A percentile compares a stretch with the other conserved stretches of the same genome.
Evolutionary conservation across 495 filamentous ascomycete species (phyloP).

Genomic region (Stereocaulon alpinum): DNA sequence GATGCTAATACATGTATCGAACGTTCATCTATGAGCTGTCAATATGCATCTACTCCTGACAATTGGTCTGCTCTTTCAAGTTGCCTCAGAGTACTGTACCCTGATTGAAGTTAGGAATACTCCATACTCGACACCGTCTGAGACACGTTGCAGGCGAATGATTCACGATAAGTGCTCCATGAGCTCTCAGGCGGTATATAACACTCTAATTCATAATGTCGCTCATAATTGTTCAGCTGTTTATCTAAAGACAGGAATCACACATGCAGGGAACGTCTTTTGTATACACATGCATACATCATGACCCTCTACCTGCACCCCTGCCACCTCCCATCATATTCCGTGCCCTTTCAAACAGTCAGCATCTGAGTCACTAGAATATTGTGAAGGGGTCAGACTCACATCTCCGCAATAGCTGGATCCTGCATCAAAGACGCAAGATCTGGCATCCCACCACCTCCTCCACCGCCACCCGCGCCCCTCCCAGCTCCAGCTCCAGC

Average conservation of each 20-base stretch:
- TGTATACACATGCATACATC: not conserved
- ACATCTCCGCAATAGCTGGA: slow-evolving; percentile 87
- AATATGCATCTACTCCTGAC: too few species aligned
- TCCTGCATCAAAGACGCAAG: slow-evolving; percentile 75
- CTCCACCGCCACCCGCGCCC: slow-evolving; percentile 7
- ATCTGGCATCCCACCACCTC: slow-evolving; percentile 70
- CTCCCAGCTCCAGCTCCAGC: slow-evolving; percentile 1
- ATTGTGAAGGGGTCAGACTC: too few species aligned
- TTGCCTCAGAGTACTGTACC: too few species aligned
- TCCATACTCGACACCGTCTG: too few species aligned
- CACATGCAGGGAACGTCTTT: not conserved
- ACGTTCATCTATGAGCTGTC: too few species aligned
- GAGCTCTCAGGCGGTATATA: not conserved
- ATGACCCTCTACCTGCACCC: slow-evolving; percentile 35
- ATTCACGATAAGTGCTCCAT: too few species aligned
- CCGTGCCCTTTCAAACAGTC: slow-evolving; percentile 46
- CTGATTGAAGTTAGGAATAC: too few species aligned
- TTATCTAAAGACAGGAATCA: too few species aligned
- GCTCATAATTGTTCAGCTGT: not conserved
- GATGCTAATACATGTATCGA: not conserved
- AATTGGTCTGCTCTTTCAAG: too few species aligned
- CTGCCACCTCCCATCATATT: slow-evolving; percentile 61
- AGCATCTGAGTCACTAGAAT: too few species aligned
- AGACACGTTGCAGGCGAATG: too few species aligned
- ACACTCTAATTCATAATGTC: not conserved